Evolutionary conservation across 2,329 filamentous ascomycete species (phyloP), one percentile per base, ranked within the genome.

Genomic region (Colletotrichum lupini): DNA sequence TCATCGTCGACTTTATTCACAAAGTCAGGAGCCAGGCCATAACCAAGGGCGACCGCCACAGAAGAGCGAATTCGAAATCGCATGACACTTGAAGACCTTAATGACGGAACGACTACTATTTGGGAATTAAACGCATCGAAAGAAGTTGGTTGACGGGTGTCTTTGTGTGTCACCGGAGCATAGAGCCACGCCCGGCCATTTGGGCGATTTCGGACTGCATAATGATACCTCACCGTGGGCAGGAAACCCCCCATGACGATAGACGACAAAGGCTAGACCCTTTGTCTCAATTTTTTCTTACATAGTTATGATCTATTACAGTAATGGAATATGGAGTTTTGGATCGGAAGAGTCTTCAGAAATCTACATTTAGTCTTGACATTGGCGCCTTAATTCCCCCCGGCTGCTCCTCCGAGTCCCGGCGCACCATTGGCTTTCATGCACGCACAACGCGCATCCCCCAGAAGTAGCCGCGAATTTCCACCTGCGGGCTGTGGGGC

Each of bases 1-100:
- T 95, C 76, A 93, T 97, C 70, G 93, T 95, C 69, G 93, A 94
- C 76, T 91, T 95, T 80, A 86, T 95, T 74, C 94, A 94, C 86
- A 93, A 91, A 79, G 88, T 94, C 35, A 69, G 67, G 49, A 75
- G 74, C 42, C 74, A 75, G 6, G 53, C 73, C 22, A 67, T 75
- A n/a, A 70, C 74, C 19, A 73, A 75, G 52, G 60, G 66, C 52
- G 69, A 75, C 70, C 66, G 63, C 16, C 63, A 58, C 49, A 57
- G 70, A 55, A 59, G 63, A 46, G 58, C 69, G n/a, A 68, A 72
- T 16, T 37, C 62, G 30, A 72, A 58, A 46, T 49, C 61, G 46
- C 71, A 73, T 61, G 67, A 73, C 56, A 61, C 67, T 57, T 73
- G 60, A 73, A 35, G 35, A 71, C 56, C 19, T 56, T 56, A 64